Conservation (phyloP, 2,329 filamentous ascomycete genomes). For the Ilyonectria destructans region DNA sequence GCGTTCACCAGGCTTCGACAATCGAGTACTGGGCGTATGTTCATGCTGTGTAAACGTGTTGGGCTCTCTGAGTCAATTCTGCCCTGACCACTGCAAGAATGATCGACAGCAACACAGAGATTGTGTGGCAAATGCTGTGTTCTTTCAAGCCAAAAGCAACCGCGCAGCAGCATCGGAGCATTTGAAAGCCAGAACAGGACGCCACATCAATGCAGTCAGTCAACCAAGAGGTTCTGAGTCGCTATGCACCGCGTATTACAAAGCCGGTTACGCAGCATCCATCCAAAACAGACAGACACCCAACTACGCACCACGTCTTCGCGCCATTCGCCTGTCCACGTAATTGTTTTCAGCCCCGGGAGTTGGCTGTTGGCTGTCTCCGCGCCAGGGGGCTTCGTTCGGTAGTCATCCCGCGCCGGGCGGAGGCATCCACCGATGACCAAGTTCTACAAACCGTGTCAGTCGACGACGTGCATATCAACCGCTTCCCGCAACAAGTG, state of each 20-base stretch:
- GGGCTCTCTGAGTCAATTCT: background rate
- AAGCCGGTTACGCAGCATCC: background rate
- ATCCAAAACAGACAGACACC: background rate
- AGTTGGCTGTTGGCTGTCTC: background rate
- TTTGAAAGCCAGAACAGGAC: background rate
- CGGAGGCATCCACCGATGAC: background rate
- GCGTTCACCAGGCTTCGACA: background rate
- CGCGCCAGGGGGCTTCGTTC: background rate
- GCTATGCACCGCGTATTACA: background rate
- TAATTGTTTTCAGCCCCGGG: background rate
- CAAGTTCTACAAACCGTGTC: background rate
- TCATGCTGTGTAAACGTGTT: background rate
- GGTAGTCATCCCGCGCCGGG: constrained; percentile 3
- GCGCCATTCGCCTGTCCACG: background rate
- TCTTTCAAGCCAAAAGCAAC: background rate
- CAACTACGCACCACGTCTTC: background rate
- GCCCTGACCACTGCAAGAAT: background rate
- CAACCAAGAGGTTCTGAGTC: background rate
- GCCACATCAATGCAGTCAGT: background rate
- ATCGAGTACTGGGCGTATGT: no score
- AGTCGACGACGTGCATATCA: background rate
- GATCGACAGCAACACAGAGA: background rate
- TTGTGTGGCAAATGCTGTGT: background rate
- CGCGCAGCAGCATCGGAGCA: background rate
- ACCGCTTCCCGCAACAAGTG: background rate